phyloP scores from a whole-genome alignment of 306 rosid species.

The Hylodesmum podocarpum region DNA sequence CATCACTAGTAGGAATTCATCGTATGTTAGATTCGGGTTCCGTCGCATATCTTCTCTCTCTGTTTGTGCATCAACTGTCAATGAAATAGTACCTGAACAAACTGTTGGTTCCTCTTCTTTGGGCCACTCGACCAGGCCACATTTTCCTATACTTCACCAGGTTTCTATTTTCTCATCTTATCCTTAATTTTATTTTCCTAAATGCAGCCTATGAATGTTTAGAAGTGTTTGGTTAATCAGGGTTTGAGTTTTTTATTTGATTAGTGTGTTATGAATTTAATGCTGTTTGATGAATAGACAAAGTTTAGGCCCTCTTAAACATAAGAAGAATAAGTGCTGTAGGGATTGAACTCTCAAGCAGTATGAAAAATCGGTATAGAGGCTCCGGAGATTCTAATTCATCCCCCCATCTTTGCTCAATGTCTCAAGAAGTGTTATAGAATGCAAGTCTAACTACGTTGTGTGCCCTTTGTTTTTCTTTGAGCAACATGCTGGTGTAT shows the following conservation, averaged over 20 bases:
- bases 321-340: neutral
- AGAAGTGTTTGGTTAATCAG: neutral
- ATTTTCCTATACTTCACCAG: conserved; percentile 49
- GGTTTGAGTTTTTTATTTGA: neutral
- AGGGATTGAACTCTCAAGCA: neutral
- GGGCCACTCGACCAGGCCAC: conserved; percentile 50
- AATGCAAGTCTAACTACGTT: neutral
- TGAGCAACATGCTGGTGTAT: neutral
- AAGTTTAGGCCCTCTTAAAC: neutral
- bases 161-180: conserved; percentile 8
- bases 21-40: conserved; percentile 13
- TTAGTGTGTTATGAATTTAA: neutral
- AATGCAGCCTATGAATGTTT: neutral
- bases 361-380: neutral
- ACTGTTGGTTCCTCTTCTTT: conserved; percentile 38
- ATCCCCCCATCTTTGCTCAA: neutral
- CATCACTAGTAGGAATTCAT: conserved; percentile 28
- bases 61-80: conserved; percentile 42
- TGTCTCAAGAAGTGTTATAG: neutral
- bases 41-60: conserved; percentile 32
- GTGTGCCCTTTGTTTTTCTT: neutral
- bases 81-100: conserved; percentile 39
- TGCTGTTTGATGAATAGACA: neutral
- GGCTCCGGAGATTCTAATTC: neutral
- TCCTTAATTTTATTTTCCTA: neutral